Conservation (phyloP, 2,329 filamentous ascomycete genomes). For the Monosporascus sp. region DNA sequence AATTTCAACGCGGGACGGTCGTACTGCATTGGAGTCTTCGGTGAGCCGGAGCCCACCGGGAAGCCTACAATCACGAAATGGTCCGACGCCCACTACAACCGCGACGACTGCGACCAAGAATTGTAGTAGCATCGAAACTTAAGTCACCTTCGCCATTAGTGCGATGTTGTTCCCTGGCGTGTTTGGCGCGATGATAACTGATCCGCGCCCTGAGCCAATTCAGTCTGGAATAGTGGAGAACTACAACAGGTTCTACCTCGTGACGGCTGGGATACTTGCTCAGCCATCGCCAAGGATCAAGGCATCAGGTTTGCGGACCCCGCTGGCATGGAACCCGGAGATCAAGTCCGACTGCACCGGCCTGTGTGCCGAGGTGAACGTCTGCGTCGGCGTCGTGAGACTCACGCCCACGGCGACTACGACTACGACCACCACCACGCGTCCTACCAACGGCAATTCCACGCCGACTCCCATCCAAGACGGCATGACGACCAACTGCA, state of each 20-base stretch:
- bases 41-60: background rate
- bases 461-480: too few species aligned
- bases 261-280: background rate
- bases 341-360: background rate
- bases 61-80: background rate
- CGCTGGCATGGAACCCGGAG: background rate
- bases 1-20: background rate
- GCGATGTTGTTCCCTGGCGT: background rate
- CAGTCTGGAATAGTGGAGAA: background rate
- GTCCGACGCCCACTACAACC: background rate
- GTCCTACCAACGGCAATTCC: background rate
- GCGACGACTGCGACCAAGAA: background rate
- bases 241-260: background rate
- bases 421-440: background rate
- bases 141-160: background rate
- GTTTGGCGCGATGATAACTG: background rate
- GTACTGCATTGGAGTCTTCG: slow-evolving; percentile 1
- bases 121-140: background rate
- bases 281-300: background rate
- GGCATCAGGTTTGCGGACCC: slow-evolving; percentile 1
- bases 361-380: background rate
- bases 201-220: background rate
- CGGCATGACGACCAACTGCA: too few species aligned
- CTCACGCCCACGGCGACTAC: background rate
- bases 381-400: background rate